Evolutionary conservation across 352 stramenopile genomes (phyloP), one percentile per base, ranked within the genome.

Genomic region (Globisporangium okanoganense): DNA sequence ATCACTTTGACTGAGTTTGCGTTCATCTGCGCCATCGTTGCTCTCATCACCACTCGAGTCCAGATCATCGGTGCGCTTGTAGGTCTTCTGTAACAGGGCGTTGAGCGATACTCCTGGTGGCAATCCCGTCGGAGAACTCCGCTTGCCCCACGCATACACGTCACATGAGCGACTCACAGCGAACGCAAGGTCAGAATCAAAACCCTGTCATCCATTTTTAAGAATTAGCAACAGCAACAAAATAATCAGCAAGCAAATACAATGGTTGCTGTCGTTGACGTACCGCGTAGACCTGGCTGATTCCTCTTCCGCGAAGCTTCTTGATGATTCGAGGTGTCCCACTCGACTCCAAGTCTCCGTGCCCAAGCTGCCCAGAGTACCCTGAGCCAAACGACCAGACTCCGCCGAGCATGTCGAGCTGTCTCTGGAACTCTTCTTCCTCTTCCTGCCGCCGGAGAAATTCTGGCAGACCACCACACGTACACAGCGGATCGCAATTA

Each of bases 341-440:
- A 14, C 56, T 84, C 14, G 82, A 88, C 41, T 90, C 73, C 9
- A 90, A 55, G 36, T 92, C 78, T 31, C 80, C 77, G 29, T 94
- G 85, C 1, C 85, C 85, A 14, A 94, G 67, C 47, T 94, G 85
- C 0, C 85, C 85, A 7, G 78, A 60, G 38, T 75, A 87, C 0
- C 85, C 85, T 0, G 82, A 90, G 6, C 85, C 85, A 62, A 92
- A 94, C 1, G 78, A 87, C 85, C 85, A 94, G 7, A 94, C 77
- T 16, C 85, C 85, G 16, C 85, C 85, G 38, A 94, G 69, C 75
- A 90, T 91, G 41, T 94, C 79, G 13, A 90, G 57, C 49, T 92
- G 81, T 13, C 77, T 69, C 62, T 94, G 74, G 51, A 88, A 88
- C 40, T 85, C 78, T 16, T 82, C 69, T 56, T 88, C 79, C 33